These are phyloP conservation scores for Gymnopilus junonius DNA, from an alignment of 768 basidiomycete genomes.

Conservation along the genomic window DNA sequence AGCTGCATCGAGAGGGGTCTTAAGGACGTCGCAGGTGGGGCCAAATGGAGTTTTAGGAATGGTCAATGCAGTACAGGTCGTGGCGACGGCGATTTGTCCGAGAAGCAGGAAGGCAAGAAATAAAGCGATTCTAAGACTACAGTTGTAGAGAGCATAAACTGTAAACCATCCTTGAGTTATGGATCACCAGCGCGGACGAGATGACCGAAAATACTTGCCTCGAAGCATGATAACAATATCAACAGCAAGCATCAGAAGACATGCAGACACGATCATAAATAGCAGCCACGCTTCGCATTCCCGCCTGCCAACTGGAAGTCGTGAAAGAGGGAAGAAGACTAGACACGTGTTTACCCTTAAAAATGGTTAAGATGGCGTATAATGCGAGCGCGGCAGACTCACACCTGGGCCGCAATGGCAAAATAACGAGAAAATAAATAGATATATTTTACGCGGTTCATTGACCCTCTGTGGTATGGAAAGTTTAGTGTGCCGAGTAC, in stretches of 20 bases:
- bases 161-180: not conserved
- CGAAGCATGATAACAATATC: conserved; percentile 21
- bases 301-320: conserved; percentile 6
- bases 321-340: conserved; percentile 11
- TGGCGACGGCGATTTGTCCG: conserved; percentile 12
- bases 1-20: conserved; percentile 18
- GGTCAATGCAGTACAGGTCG: conserved; percentile 8
- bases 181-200: not conserved
- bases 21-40: conserved; percentile 15
- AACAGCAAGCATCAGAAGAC: conserved; percentile 14
- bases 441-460: conserved; percentile 16
- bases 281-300: conserved; percentile 19
- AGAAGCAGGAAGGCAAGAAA: conserved; percentile 14
- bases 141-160: conserved; percentile 23
- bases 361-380: not conserved
- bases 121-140: conserved; percentile 10
- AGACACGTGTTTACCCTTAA: conserved; percentile 12
- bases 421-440: conserved; percentile 21
- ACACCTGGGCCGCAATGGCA: conserved; percentile 18
- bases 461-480: conserved; percentile 7
- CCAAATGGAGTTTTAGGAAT: conserved; percentile 18
- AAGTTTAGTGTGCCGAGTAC: not conserved
- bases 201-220: conserved; percentile 3
- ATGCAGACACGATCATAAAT: conserved; percentile 12
- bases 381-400: not conserved